Conservation (phyloP, 179 eudicot genomes). For the Spergularia azorica region DNA sequence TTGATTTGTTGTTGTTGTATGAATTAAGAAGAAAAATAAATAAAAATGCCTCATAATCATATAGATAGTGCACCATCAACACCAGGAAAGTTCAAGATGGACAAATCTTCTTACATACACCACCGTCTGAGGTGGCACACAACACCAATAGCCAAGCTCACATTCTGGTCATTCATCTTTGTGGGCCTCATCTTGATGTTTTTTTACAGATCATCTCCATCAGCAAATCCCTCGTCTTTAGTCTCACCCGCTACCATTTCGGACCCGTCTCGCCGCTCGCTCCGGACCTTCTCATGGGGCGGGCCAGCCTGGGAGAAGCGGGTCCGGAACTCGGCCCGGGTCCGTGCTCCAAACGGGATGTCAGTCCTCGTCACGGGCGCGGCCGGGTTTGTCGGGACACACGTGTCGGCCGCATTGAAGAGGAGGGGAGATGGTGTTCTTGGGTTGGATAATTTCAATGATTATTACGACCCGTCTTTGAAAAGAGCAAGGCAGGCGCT, state of each 20-base stretch:
- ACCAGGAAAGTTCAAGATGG: constrained; percentile 84
- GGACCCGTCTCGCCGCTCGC: constrained; percentile 60
- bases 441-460: constrained; percentile 73
- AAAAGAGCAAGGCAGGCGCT: constrained; percentile 61
- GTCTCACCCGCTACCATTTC: constrained; percentile 9
- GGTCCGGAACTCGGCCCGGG: constrained; percentile 52
- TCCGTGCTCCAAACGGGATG: constrained; percentile 54
- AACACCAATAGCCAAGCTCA: constrained; percentile 54
- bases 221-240: neutral
- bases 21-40: neutral
- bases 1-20: neutral
- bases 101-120: constrained; percentile 56
- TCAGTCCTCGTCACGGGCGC: constrained; percentile 81
- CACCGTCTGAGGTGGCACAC: constrained; percentile 53
- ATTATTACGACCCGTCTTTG: constrained; percentile 63
- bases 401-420: constrained; percentile 64
- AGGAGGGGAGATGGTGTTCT: constrained; percentile 74
- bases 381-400: constrained; percentile 81
- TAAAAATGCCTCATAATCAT: constrained; percentile 47
- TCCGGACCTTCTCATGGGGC: constrained; percentile 58
- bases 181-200: constrained; percentile 55
- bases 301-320: constrained; percentile 76
- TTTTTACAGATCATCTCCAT: constrained; percentile 56
- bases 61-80: constrained; percentile 64
- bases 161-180: constrained; percentile 63